Evolutionary conservation across 768 basidiomycete species (phyloP), one percentile per base, ranked within the genome.

Genomic region (Terana coerulea): DNA sequence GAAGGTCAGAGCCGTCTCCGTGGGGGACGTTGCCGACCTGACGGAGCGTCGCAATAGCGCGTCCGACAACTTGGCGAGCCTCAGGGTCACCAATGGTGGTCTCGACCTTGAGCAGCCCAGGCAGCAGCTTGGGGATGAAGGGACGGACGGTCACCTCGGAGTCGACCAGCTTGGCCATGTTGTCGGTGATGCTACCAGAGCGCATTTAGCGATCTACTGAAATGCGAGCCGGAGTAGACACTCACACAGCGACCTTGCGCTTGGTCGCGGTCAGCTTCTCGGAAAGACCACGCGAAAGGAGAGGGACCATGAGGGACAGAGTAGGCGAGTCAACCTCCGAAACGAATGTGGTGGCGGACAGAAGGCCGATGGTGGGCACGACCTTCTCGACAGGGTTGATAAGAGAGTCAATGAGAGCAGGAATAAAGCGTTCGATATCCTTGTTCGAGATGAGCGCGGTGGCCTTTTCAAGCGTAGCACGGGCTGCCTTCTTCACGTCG

Each of bases 321-420:
- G 95, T 95, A 50, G 93, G 80, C 46, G 94, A 93, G 64, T 97
- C 95, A 73, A 98, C 95, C 79, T 98, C 95, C 47, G 95, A 91
- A 91, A 98, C 95, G 86, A 97, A 98, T 72, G 95, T 98, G 73
- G 95, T 98, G 53, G 95, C 84, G 72, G 95, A 93, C 73, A 98
- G 92, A 75, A 95, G 88, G 56, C 80, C 80, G 64, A 98, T 91
- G 64, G 94, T 97, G 63, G 84, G 87, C 64, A 95, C 89, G 53
- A 98, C 95, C 84, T 99, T 97, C 78, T 99, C 95, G 59, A 98
- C 93, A 64, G 97, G 97, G 80, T 99, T 95, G 75, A 98, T 94
- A 66, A 98, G 79, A 70, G 92, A 88, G 72, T 95, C 93, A 73
- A 98, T 95, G 65, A 99, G 84, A 69, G 95, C 95, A 63, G 91